A percentile compares a stretch with the other conserved stretches of the same genome.
Evolutionary conservation across 2,329 filamentous ascomycete genomes (phyloP).

Genomic region (Colletotrichum kahawae): DNA sequence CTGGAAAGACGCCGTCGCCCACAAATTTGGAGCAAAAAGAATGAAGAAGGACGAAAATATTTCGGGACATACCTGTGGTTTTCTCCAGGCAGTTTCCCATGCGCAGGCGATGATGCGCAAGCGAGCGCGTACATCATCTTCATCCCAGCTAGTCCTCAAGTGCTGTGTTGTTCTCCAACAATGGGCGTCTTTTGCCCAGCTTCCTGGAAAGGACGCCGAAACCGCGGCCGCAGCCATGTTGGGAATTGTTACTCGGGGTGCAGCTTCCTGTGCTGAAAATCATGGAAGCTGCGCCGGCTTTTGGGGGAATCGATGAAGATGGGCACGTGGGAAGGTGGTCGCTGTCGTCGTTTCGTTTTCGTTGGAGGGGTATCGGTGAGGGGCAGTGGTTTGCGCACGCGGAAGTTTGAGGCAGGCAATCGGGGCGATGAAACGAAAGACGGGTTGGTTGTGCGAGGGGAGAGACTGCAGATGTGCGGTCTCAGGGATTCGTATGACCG

Average conservation of each 20-base stretch:
- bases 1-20: constrained; percentile 6
- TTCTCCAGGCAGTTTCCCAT: constrained; percentile 31
- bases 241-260: constrained; percentile 49
- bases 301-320: background rate
- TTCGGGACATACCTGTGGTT: constrained; percentile 25
- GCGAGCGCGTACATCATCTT: constrained; percentile 23
- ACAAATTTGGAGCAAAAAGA: constrained; percentile 1
- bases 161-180: constrained; percentile 36
- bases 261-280: constrained; percentile 48
- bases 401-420: background rate
- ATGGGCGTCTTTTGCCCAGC: constrained; percentile 47
- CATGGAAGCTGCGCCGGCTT: constrained; percentile 52
- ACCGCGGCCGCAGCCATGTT: constrained; percentile 61
- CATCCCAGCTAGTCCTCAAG: constrained; percentile 42
- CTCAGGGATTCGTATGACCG: background rate
- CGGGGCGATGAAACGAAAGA: background rate
- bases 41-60: constrained; percentile 11
- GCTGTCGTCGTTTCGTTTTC: constrained; percentile 13
- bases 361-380: background rate
- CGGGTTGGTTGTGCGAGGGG: background rate
- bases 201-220: constrained; percentile 43
- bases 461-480: background rate
- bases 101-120: constrained; percentile 36
- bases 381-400: background rate
- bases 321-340: background rate